Percentiles rank a stretch among this genome's conserved stretches.
phyloP scores from a whole-genome alignment of 257 asterid species.

The Vinca minor region DNA sequence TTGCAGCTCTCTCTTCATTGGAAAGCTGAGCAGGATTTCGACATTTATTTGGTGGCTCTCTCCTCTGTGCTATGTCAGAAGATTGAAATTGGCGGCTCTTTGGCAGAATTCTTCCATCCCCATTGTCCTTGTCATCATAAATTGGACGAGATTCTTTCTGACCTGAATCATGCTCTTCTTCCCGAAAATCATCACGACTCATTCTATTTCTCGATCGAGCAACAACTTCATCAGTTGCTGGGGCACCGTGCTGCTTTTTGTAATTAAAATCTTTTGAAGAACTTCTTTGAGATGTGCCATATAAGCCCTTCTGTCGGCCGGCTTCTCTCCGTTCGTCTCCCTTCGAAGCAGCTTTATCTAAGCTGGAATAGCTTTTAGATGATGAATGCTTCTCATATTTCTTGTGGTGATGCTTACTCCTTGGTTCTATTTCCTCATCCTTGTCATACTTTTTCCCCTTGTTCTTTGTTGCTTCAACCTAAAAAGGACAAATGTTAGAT shows the following conservation, averaged over 20 bases:
- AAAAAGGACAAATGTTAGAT: background rate
- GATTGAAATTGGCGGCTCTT: too few species aligned
- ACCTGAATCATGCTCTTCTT: too few species aligned
- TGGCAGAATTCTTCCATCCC: too few species aligned
- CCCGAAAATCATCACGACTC: too few species aligned
- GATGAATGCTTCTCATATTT: slow-evolving; percentile 40
- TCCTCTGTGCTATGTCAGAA: slow-evolving; percentile 36
- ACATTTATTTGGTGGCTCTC: slow-evolving; percentile 30
- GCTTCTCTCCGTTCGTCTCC: slow-evolving; percentile 27
- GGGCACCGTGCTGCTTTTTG: slow-evolving; percentile 23
- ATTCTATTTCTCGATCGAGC: too few species aligned
- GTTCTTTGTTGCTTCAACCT: slow-evolving; percentile 61
- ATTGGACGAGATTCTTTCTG: too few species aligned
- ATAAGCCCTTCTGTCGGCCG: slow-evolving; percentile 23
- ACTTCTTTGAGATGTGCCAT: slow-evolving; percentile 16
- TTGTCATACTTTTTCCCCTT: slow-evolving; percentile 24
- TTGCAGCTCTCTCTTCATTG: slow-evolving; percentile 90
- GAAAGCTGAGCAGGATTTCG: slow-evolving; percentile 48
- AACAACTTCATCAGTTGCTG: slow-evolving; percentile 11
- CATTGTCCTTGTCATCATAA: too few species aligned
- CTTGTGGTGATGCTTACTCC: slow-evolving; percentile 42
- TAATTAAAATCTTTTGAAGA: slow-evolving; percentile 17
- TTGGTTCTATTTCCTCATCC: slow-evolving; percentile 38
- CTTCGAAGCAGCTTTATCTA: slow-evolving; percentile 21
- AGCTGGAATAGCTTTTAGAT: slow-evolving; percentile 38